Conservation (phyloP, 768 basidiomycete genomes). For the Russula earlei region DNA sequence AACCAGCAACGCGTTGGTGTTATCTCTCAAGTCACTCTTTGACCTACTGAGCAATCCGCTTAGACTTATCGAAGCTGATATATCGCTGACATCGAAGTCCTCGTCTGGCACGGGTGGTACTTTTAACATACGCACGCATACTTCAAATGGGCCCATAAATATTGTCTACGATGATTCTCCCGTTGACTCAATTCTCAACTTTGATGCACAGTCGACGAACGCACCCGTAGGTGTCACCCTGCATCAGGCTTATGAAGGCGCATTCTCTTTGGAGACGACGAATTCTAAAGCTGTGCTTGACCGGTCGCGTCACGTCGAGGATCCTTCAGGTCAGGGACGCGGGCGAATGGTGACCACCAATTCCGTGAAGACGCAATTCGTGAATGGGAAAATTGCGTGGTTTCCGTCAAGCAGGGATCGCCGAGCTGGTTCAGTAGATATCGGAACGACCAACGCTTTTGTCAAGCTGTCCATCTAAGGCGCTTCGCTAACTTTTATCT, state of each 20-base stretch:
- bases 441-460: constrained; percentile 1
- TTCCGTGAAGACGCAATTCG: neutral
- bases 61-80: constrained; percentile 28
- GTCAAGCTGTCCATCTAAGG: neutral
- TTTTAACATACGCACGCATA: constrained; percentile 27
- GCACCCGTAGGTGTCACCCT: constrained; percentile 24
- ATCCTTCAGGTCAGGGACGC: constrained; percentile 31
- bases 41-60: neutral
- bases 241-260: constrained; percentile 35
- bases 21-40: neutral
- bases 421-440: neutral
- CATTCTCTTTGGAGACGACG: constrained; percentile 27
- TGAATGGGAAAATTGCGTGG: constrained; percentile 2
- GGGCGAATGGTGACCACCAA: constrained; percentile 19
- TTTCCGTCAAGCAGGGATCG: neutral
- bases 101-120: constrained; percentile 22
- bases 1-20: constrained; percentile 37
- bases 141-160: constrained; percentile 26
- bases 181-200: constrained; percentile 28
- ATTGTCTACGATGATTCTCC: constrained; percentile 28
- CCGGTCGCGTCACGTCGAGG: constrained; percentile 21
- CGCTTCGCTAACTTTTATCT: neutral
- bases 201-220: constrained; percentile 27
- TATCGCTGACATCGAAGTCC: constrained; percentile 29
- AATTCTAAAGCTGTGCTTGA: constrained; percentile 22